Base-by-base conservation (phyloP, 768 basidiomycete species). In the Trametes meyenii region DNA sequence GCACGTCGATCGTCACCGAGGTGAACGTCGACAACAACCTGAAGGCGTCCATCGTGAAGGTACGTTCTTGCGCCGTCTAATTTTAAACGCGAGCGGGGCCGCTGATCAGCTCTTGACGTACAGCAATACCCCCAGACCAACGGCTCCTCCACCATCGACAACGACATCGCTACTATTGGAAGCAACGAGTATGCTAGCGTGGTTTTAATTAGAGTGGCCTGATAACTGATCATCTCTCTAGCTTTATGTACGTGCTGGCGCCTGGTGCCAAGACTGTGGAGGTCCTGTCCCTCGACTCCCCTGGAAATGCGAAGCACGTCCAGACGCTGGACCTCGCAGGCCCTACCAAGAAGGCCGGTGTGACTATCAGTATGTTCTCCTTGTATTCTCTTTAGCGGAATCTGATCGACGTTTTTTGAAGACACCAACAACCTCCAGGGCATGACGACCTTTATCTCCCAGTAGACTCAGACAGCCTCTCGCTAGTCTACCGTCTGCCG, bases 11-110 rank as follows among this genome's bases (percentile, higher is more conserved):
- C 19, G 70, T 75, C 43, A 82, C 81, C 0, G 82, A 83, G 71
- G 76, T 82, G 42, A 73, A 75, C 46, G 75, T 84, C 46, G 77
- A 81, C 66, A 69, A 73, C 61, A 78, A 81, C 61, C 74, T 83
- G 33, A 74, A 75, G 56, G 78, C 73, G 5, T 71, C 73, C n/a
- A 76, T 83, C 43, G 79, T 82, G 44, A 79, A 77, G 72, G 79
- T 76, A 35, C 19, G 67, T 66, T 8, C 1, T 2, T 35, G 19
- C 24, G 24, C 19, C 5, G 17, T 3, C 14, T 33, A 0, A n/a
- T 38, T 16, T 21, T 3, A 4, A 19, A 17, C 26, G n/a, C 7
- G 35, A 19, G 17, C 19, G 14, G 8, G 3, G 33, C 12, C 35
- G 23, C 36, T 57, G 49, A 58, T 12, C n/a, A n/a, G n/a, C n/a